phyloP scores from a whole-genome alignment of 2,329 filamentous ascomycete genomes.

The Nannizzia gypsea region DNA sequence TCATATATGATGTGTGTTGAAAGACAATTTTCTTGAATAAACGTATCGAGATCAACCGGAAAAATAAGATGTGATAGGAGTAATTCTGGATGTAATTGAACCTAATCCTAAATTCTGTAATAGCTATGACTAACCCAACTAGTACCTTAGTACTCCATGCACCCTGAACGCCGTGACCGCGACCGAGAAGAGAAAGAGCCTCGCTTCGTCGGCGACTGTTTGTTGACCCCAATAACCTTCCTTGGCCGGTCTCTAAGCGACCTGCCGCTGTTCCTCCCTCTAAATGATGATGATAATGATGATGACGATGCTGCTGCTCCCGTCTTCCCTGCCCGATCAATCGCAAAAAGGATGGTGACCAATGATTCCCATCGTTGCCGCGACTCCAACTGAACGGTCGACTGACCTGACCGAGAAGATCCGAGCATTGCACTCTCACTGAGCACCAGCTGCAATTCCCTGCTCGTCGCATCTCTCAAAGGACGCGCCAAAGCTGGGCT shows the following conservation, averaged over 20 bases:
- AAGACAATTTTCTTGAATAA: no score
- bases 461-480: slow-evolving; percentile 43
- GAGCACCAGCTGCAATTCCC: slow-evolving; percentile 42
- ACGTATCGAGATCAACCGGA: no score
- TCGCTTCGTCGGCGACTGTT: not conserved
- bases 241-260: not conserved
- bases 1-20: no score
- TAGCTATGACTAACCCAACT: not conserved
- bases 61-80: not conserved
- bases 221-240: not conserved
- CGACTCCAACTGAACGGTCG: slow-evolving; percentile 18
- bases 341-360: slow-evolving; percentile 36
- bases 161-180: not conserved
- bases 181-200: not conserved
- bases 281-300: not conserved
- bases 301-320: not conserved
- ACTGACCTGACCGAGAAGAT: slow-evolving; percentile 24
- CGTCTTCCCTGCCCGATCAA: slow-evolving; percentile 32
- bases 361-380: slow-evolving; percentile 34
- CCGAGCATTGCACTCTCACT: slow-evolving; percentile 29
- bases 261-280: not conserved
- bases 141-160: not conserved
- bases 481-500: slow-evolving; percentile 44
- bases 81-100: not conserved
- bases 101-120: not conserved